Conservation (phyloP, 768 basidiomycete genomes). For the Lactarius pseudohatsudake region DNA sequence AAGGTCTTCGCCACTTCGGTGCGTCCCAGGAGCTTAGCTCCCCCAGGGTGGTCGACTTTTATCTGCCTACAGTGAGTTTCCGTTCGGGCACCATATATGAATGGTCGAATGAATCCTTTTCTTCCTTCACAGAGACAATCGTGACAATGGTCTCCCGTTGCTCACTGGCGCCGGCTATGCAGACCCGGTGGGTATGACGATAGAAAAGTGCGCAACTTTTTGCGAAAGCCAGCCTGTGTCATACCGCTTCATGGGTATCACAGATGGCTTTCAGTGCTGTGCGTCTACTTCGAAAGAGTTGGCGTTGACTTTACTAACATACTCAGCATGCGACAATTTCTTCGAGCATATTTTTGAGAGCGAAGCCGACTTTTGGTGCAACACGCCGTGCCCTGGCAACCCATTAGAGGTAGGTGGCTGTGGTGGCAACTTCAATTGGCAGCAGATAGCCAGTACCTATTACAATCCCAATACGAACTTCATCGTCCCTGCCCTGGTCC, state of each 20-base stretch:
- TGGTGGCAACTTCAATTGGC: constrained; percentile 33
- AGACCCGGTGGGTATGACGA: constrained; percentile 57
- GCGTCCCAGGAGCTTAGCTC: background rate
- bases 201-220: constrained; percentile 47
- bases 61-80: constrained; percentile 3
- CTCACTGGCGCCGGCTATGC: constrained; percentile 49
- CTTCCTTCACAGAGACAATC: background rate
- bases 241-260: constrained; percentile 66
- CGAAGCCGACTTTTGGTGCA: constrained; percentile 47
- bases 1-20: background rate
- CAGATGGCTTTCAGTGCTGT: constrained; percentile 65
- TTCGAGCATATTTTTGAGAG: constrained; percentile 48
- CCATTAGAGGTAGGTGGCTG: constrained; percentile 57
- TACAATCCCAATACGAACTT: constrained; percentile 46
- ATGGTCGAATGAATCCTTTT: background rate
- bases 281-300: background rate
- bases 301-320: too few species aligned
- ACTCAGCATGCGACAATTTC: constrained; percentile 7
- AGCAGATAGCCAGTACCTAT: constrained; percentile 52
- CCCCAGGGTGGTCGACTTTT: background rate
- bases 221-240: constrained; percentile 39
- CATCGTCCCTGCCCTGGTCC: constrained; percentile 46
- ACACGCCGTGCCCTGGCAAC: constrained; percentile 59
- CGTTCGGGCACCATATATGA: background rate
- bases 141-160: constrained; percentile 33